phyloP scores from a whole-genome alignment of 2,329 filamentous ascomycete genomes.

The Magnaporthiopsis rhizophila region DNA sequence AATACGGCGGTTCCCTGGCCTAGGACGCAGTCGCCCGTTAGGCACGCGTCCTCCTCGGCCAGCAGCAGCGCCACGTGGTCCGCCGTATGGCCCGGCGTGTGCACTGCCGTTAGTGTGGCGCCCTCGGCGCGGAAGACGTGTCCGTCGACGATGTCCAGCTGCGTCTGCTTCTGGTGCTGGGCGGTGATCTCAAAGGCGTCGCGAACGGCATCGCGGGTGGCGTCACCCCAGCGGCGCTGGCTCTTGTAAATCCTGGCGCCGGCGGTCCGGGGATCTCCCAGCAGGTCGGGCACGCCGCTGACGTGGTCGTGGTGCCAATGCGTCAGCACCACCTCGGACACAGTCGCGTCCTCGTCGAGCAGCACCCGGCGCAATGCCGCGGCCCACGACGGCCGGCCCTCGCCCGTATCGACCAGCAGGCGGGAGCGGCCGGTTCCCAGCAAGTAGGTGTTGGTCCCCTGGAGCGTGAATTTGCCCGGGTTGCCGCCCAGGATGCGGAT shows the following conservation, averaged over 20 bases:
- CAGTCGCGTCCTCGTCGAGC: constrained; percentile 54
- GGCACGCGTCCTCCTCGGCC: constrained; percentile 57
- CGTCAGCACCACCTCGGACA: constrained; percentile 68
- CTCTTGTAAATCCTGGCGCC: constrained; percentile 54
- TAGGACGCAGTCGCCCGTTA: constrained; percentile 68
- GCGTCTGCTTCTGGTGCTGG: constrained; percentile 10
- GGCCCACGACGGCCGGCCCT: constrained; percentile 71
- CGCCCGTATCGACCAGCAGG: constrained; percentile 83
- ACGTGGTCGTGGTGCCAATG: constrained; percentile 92
- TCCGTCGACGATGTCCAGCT: constrained; percentile 34
- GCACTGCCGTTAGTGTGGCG: constrained; percentile 52
- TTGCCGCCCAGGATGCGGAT: constrained; percentile 86
- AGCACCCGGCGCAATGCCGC: constrained; percentile 57
- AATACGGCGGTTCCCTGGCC: constrained; percentile 69
- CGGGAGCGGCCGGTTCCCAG: constrained; percentile 66
- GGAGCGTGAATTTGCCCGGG: constrained; percentile 69
- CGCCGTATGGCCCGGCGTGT: constrained; percentile 61
- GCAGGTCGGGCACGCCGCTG: constrained; percentile 64
- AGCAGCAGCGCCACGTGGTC: constrained; percentile 63
- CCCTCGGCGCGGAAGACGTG: constrained; percentile 42
- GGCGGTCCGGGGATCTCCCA: constrained; percentile 46
- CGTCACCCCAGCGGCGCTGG: constrained; percentile 28
- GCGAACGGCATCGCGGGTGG: not conserved
- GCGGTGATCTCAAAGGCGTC: not conserved
- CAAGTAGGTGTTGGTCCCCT: constrained; percentile 92